Evolutionary conservation across 805 yeast genomes (phyloP), one percentile per base, ranked within the genome.

Genomic region (Yarrowia sp.): DNA sequence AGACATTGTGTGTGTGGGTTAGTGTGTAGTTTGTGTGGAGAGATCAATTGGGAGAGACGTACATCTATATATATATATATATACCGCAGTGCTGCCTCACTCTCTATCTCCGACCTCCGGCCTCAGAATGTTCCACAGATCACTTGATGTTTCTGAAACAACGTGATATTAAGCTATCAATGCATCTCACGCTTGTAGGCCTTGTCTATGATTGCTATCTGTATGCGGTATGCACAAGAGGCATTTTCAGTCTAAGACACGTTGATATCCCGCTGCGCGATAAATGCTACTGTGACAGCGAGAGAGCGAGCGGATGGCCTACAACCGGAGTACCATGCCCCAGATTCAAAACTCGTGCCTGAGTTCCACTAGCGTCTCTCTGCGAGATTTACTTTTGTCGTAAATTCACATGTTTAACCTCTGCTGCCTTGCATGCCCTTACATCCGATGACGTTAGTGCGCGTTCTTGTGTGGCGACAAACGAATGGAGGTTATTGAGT

Each of bases 371-470:
- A 17, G 56, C 42, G 30, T 12, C 30, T 24, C 20, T 52, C 56
- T 36, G 50, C 17, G 33, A 52, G 58, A 52, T 52, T 34, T 50
- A 14, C 39, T 17, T 52, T 50, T 6, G 55, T 20, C n/a, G 20
- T 7, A 36, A 42, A 19, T 36, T 33, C 56, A 50, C 42, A 17
- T 50, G 40, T 10, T 52, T 52, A 36, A 38, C 58, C 38, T 52
- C 58, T 52, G 58, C 58, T 52, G 58, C 58, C 58, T 52, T 52
- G 58, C 58, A 52, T 36, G 20, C 24, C 55, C 56, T 13, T 9
- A 20, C 43, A 38, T 52, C 43, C 43, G 58, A 38, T 52, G 58
- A 36, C 34, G 43, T 38, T 15, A 19, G 33, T 17, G n/a, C 42
- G 39, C 20, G 55, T 49, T 15, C 14, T 33, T 36, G 38, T 36